Conservation (phyloP, 768 basidiomycete genomes). For the Termitomyces sp. region DNA sequence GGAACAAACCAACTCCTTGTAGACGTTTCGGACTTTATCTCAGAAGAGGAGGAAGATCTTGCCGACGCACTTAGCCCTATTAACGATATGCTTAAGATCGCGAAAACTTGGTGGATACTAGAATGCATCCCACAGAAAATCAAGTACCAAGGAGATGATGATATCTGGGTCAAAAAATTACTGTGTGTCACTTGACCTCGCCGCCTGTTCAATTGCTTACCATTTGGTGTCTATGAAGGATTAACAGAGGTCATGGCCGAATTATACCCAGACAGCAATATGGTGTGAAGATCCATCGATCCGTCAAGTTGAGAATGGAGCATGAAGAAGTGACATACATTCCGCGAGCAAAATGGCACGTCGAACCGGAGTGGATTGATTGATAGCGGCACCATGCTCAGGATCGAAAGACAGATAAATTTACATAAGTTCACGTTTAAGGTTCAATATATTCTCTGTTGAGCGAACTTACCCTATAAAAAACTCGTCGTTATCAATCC, state of each 20-base stretch:
- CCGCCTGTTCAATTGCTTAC: not conserved
- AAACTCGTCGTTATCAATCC: too few relatives aligned
- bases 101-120: constrained; percentile 60
- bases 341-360: constrained; percentile 34
- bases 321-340: constrained; percentile 29
- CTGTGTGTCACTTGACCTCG: constrained; percentile 24
- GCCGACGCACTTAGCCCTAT: constrained; percentile 46
- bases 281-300: constrained; percentile 40
- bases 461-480: too few relatives aligned
- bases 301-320: constrained; percentile 45
- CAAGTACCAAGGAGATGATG: constrained; percentile 36
- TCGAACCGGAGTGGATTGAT: constrained; percentile 37
- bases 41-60: constrained; percentile 60
- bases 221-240: constrained; percentile 16
- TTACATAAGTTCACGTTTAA: too few relatives aligned
- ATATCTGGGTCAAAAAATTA: constrained; percentile 32
- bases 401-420: too few relatives aligned
- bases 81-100: constrained; percentile 54
- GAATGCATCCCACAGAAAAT: constrained; percentile 45
- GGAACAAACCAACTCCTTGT: constrained; percentile 20
- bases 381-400: constrained; percentile 16
- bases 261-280: constrained; percentile 34
- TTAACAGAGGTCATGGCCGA: constrained; percentile 41
- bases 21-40: constrained; percentile 29
- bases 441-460: too few relatives aligned